A percentile compares a stretch with the other conserved stretches of the same genome.
Conservation (phyloP, 495 filamentous ascomycete species). For the Schizothecium vesticola region DNA sequence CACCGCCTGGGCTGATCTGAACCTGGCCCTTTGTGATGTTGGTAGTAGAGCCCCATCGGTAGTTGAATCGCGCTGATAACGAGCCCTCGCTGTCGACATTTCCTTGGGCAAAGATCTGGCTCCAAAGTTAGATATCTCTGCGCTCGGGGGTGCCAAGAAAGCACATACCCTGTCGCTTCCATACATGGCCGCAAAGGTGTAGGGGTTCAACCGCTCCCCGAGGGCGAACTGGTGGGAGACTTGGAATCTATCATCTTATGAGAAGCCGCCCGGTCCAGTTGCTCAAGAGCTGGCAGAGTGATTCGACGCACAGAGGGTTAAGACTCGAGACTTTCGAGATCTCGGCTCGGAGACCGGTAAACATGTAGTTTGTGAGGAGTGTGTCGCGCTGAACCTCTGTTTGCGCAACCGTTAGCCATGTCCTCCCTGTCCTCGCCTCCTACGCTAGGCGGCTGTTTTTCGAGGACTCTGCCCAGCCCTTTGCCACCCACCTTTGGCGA, state of each 20-base stretch:
- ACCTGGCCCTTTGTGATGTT: conserved; percentile 73
- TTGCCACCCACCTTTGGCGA: conserved; percentile 53
- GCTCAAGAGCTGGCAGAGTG: not conserved
- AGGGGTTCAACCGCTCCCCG: conserved; percentile 85
- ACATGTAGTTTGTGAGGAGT: conserved; percentile 89
- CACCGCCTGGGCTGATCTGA: conserved; percentile 64
- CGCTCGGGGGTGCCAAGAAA: not conserved
- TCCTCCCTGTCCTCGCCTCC: not conserved
- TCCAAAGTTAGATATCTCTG: conserved; percentile 2
- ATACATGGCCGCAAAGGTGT: conserved; percentile 88
- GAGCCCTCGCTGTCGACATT: conserved; percentile 86
- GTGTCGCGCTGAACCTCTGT: conserved; percentile 90
- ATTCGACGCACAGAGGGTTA: conserved; percentile 55
- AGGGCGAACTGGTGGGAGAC: conserved; percentile 94
- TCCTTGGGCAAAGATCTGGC: conserved; percentile 90
- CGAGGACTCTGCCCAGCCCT: not conserved
- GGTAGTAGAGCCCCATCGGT: conserved; percentile 69
- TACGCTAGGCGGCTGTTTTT: not conserved
- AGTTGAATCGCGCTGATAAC: conserved; percentile 81
- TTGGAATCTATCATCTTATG: conserved; percentile 57
- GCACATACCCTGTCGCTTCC: conserved; percentile 78
- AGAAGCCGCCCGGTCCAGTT: not conserved
- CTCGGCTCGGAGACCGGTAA: conserved; percentile 90
- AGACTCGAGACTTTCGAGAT: conserved; percentile 92
- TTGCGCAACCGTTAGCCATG: conserved; percentile 11